phyloP scores from a whole-genome alignment of 83 land plant species.

The Isoetes engelmannii region DNA sequence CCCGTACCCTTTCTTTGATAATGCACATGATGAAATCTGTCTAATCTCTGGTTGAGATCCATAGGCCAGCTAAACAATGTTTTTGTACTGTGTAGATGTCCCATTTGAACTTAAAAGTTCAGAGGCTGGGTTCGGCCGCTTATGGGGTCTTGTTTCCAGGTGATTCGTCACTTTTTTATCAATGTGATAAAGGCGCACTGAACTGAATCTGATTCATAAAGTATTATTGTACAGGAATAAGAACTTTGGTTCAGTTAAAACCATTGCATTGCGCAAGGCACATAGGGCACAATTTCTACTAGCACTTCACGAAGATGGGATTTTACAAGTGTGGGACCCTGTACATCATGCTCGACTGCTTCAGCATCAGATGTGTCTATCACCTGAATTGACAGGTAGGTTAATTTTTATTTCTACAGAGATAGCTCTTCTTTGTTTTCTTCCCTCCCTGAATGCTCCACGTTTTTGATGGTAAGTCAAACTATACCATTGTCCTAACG shows the following conservation, averaged over 20 bases:
- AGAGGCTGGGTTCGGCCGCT: slow-evolving; percentile 57
- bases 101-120: slow-evolving; percentile 30
- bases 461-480: too few species aligned
- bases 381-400: slow-evolving; percentile 37
- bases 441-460: too few species aligned
- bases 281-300: slow-evolving; percentile 35
- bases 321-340: slow-evolving; percentile 63
- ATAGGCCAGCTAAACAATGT: too few species aligned
- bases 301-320: slow-evolving; percentile 69
- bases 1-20: too few species aligned
- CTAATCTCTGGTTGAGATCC: too few species aligned
- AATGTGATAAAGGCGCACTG: not conserved
- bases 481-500: too few species aligned
- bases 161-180: slow-evolving; percentile 11
- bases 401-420: slow-evolving; percentile 8
- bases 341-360: slow-evolving; percentile 33
- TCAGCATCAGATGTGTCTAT: slow-evolving; percentile 25
- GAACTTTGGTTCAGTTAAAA: slow-evolving; percentile 36
- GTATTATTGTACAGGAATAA: slow-evolving; percentile 42
- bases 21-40: too few species aligned
- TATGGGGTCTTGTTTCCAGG: slow-evolving; percentile 72
- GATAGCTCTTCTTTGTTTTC: too few species aligned
- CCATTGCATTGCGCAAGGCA: slow-evolving; percentile 38
- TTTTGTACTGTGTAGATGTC: slow-evolving; percentile 5
- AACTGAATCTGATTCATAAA: not conserved